These are phyloP conservation scores for Kwoniella shivajii DNA, from an alignment of 1,284 basidiomycete species.

Conservation along the genomic window DNA sequence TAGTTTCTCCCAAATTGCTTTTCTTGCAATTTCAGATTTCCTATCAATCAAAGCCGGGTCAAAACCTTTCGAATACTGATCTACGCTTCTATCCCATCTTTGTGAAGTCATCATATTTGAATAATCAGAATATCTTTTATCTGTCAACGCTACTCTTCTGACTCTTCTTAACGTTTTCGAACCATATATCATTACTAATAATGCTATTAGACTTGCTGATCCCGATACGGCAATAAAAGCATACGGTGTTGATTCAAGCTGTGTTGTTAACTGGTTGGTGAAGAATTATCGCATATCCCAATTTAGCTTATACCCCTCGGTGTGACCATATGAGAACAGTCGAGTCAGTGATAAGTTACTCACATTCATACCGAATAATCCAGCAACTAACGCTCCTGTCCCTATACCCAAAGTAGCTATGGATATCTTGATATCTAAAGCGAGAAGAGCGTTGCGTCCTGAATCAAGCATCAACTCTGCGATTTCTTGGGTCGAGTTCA, in stretches of 20 bases:
- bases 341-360: slow-evolving; percentile 43
- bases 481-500: slow-evolving; percentile 95
- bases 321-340: neutral
- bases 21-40: slow-evolving; percentile 14
- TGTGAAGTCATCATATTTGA: slow-evolving; percentile 9
- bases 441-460: slow-evolving; percentile 88
- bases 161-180: slow-evolving; percentile 44
- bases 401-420: slow-evolving; percentile 92
- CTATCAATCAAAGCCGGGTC: slow-evolving; percentile 19
- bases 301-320: neutral
- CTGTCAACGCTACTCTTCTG: slow-evolving; percentile 44
- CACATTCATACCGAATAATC: slow-evolving; percentile 95
- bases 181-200: slow-evolving; percentile 47
- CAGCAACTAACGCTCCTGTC: slow-evolving; percentile 87
- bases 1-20: slow-evolving; percentile 19
- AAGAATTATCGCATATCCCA: neutral
- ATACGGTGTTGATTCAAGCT: slow-evolving; percentile 50
- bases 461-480: slow-evolving; percentile 96
- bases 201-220: slow-evolving; percentile 40
- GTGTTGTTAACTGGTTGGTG: slow-evolving; percentile 43
- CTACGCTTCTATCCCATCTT: slow-evolving; percentile 17
- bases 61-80: slow-evolving; percentile 21
- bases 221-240: slow-evolving; percentile 53
- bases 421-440: slow-evolving; percentile 90
- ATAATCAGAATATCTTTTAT: slow-evolving; percentile 12